Conservation (phyloP, 768 basidiomycete genomes). For the Tulasnella sp. region DNA sequence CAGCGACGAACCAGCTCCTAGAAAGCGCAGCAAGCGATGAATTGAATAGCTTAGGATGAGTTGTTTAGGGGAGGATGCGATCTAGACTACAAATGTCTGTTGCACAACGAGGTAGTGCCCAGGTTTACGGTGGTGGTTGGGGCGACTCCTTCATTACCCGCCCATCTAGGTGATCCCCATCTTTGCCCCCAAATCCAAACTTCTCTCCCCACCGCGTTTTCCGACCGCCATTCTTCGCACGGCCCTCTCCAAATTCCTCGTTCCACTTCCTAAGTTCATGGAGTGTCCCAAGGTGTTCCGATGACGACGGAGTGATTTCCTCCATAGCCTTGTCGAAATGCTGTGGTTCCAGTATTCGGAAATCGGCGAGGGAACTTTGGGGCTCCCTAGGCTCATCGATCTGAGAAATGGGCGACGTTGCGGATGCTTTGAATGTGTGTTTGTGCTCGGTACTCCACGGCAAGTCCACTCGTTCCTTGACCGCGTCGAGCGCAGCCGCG, state of each 20-base stretch:
- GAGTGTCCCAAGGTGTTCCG: slow-evolving; percentile 65
- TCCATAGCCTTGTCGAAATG: slow-evolving; percentile 78
- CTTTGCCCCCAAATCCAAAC: slow-evolving; percentile 67
- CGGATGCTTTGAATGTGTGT: neutral
- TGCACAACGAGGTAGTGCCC: neutral
- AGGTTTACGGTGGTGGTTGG: neutral
- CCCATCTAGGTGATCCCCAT: slow-evolving; percentile 29
- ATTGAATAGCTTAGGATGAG: neutral
- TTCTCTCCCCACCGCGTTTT: slow-evolving; percentile 78
- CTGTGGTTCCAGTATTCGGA: slow-evolving; percentile 37
- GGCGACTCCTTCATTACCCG: neutral
- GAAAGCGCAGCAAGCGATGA: neutral
- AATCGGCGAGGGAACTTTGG: neutral
- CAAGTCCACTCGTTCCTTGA: slow-evolving; percentile 70
- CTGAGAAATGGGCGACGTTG: too few species aligned
- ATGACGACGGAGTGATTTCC: slow-evolving; percentile 83
- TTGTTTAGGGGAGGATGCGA: neutral
- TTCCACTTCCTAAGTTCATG: slow-evolving; percentile 78
- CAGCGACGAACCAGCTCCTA: neutral
- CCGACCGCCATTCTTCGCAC: slow-evolving; percentile 44
- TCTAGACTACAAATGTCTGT: neutral
- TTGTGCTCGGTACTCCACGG: slow-evolving; percentile 46
- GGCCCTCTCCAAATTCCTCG: slow-evolving; percentile 86
- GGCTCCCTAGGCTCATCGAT: too few species aligned
- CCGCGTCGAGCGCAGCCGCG: slow-evolving; percentile 78